Evolutionary conservation across 768 basidiomycete genomes (phyloP).

Genomic region (Mycena pura): DNA sequence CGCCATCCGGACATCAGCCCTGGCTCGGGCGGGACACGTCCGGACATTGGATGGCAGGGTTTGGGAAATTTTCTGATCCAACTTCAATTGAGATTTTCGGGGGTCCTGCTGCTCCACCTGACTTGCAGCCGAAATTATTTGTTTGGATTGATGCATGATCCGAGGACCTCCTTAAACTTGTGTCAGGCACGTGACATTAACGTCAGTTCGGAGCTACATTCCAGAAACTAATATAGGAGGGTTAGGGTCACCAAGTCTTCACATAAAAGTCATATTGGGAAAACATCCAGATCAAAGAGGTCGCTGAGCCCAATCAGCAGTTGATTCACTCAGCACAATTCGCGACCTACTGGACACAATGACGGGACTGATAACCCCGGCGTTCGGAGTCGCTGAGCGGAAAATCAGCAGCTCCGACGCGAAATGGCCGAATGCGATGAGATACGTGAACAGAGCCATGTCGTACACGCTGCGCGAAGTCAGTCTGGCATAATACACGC

Average conservation of each 20-base stretch:
- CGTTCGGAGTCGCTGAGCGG: constrained; percentile 68
- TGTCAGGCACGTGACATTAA: no score
- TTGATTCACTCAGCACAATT: constrained; percentile 9
- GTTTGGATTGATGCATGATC: no score
- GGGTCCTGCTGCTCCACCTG: no score
- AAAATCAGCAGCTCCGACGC: constrained; percentile 85
- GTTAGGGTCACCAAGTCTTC: constrained; percentile 34
- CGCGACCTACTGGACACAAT: constrained; percentile 81
- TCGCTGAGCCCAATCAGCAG: constrained; percentile 50
- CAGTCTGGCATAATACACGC: constrained; percentile 20
- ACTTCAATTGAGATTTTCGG: no score
- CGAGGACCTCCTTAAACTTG: no score
- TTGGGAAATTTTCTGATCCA: no score
- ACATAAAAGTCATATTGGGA: constrained; percentile 84
- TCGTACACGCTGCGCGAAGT: constrained; percentile 79
- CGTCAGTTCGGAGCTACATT: no score
- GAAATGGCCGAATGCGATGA: constrained; percentile 92
- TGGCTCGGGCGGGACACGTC: no score
- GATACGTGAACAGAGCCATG: constrained; percentile 85
- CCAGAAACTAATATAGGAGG: no score
- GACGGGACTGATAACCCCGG: constrained; percentile 72
- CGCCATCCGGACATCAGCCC: no score
- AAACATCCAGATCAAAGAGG: constrained; percentile 86
- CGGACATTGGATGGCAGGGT: no score
- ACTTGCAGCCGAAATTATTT: no score